Evolutionary conservation across 192 early-diverging fungal species (phyloP), one percentile per base, ranked within the genome.

Genomic region (Coemansia sp.): DNA sequence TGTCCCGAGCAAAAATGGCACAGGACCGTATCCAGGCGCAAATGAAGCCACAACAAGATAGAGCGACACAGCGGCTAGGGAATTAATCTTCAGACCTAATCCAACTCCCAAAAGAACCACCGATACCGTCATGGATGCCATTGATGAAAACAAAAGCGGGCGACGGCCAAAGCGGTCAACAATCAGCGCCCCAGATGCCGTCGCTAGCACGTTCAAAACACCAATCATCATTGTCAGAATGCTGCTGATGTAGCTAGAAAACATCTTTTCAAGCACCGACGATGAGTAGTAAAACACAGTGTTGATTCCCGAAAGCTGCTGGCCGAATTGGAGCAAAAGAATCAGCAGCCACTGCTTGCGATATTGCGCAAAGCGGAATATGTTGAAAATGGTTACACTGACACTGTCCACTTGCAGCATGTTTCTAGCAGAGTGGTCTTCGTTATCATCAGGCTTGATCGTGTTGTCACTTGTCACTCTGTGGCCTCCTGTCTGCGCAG

Each of bases 301-400:
- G 76, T 94, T 97, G 84, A 97, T 94, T 3, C 95, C 95, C n/a
- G 92, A 94, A 51, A 95, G 85, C 76, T 97, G 95, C 73, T 95
- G 94, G 5, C 87, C 83, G 48, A 94, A 71, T 63, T 94, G 93
- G 4, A 95, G 56, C 12, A 90, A 63, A 10, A 94, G 55, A 7
- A 92, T 84, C n/a, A 90, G 81, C 38, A 86, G 50, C 38, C 92
- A 85, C 1, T 89, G 88, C 38, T 80, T 83, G 56, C 88, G 86
- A 65, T 90, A 91, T 16, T 83, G 70, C 2, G 80, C 48, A 31
- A 66, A 67, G n/a, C 61, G 60, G 57, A 80, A 73, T 5, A 84
- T 71, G 67, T 81, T 75, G 67, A 73, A 74, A 10, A 82, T 68
- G 2, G 75, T 82, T 30, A 82, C 80, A 14, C 18, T 48, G 3